Conservation (phyloP, 345 rosid species). For the Corchorus olitorius region DNA sequence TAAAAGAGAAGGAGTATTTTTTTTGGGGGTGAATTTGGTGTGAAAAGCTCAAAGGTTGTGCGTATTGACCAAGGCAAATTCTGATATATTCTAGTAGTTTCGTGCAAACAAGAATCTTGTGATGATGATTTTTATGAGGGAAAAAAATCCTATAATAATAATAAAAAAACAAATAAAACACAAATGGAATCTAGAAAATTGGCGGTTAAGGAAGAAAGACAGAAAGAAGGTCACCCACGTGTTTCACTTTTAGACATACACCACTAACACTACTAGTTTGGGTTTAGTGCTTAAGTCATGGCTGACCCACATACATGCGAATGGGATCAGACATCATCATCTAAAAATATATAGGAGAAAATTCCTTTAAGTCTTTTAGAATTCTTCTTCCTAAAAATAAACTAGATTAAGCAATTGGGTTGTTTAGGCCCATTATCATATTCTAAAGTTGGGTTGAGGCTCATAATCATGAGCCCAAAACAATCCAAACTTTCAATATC, state of each 20-base stretch:
- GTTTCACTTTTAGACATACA: not conserved
- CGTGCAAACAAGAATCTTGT: not conserved
- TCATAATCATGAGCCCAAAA: not conserved
- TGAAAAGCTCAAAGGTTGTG: not conserved
- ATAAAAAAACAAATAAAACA: not conserved
- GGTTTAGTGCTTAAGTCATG: not conserved
- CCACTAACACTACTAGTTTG: not conserved
- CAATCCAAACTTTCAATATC: not conserved
- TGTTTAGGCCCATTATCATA: not conserved
- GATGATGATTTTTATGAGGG: not conserved
- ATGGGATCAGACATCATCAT: not conserved
- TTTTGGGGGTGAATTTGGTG: not conserved
- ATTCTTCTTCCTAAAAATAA: not conserved
- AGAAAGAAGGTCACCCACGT: not conserved
- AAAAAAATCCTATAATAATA: too few species aligned
- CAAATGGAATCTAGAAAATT: not conserved
- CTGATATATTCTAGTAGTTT: too few species aligned
- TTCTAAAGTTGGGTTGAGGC: not conserved
- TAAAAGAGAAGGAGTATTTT: too few species aligned
- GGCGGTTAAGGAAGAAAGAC: not conserved
- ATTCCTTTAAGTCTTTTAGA: not conserved
- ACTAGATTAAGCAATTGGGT: not conserved
- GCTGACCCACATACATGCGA: not conserved
- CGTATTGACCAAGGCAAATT: too few species aligned
- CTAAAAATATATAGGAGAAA: too few species aligned